Base-by-base conservation (phyloP, 106 monocot species). In the Dendrobium huoshanense region DNA sequence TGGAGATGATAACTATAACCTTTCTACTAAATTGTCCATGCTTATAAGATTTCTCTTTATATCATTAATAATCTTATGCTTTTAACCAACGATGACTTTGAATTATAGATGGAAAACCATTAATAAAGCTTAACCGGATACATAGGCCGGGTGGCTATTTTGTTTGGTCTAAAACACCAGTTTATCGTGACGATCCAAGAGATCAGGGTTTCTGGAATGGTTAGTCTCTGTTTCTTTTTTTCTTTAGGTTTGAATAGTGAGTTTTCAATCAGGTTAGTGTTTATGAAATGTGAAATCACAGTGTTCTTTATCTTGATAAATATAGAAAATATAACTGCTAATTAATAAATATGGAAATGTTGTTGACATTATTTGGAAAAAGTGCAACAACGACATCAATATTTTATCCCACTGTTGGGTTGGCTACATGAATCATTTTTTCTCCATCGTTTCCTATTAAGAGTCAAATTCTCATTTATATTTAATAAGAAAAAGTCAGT, bases 151-250 rank as follows among this genome's bases (percentile, higher is more conserved):
- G 94, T 61, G 97, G 97, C 40, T 83, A 84, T 81, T 98, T 92
- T 76, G 77, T 92, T 49, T 98, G 97, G 97, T 98, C 97, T 79
- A 94, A 94, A 84, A 98, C 97, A 73, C 97, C 97, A 49, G 94
- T 94, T 80, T 98, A 98, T 82, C 97, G 92, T 67, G 84, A 91
- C 75, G 72, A 89, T 80, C 27, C 67, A 83, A 87, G 83, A 86
- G 91, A 98, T 51, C 78, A 84, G 72, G 67, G 47, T 77, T 64
- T 91, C 25, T 94, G 97, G 97, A 91, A 94, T 84, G 92, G 97
- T 97, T 54, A 84, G 92, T 94, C 4, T 7, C 1, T 74, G 20
- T 6, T n/a, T n/a, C 13, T 41, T 76, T 48, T 4, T 49, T 76
- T 25, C 6, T 24, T 76, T 76, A 18, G 8, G 0, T 76, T 76